Percentiles rank a stretch among this genome's conserved stretches.
These are phyloP conservation scores for Escovopsis sp. DNA, from an alignment of 2,329 filamentous ascomycete species.

Conservation along the genomic window DNA sequence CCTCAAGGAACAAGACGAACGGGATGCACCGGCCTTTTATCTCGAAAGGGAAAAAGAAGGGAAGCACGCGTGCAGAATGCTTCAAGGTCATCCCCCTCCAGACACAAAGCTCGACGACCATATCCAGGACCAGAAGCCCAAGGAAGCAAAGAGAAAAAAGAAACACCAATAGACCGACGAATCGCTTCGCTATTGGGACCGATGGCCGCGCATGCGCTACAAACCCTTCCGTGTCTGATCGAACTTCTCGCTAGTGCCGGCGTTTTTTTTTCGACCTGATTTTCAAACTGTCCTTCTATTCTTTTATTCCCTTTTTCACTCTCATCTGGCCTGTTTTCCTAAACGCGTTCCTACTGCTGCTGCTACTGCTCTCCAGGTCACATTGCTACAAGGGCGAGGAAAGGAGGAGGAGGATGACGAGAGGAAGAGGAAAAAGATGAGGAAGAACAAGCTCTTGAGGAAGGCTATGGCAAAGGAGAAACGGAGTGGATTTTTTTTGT, in stretches of 20 bases:
- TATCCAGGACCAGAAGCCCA: too few relatives aligned
- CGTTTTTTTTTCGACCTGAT: too few relatives aligned
- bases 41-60: not conserved
- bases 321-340: conserved; percentile 1
- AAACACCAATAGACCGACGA: too few relatives aligned
- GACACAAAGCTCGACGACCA: too few relatives aligned
- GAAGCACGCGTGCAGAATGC: too few relatives aligned
- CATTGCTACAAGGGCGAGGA: conserved; percentile 5
- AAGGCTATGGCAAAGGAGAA: not conserved
- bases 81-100: too few relatives aligned
- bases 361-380: conserved; percentile 2
- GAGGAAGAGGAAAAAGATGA: too few relatives aligned
- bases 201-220: too few relatives aligned
- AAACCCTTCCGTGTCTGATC: not conserved
- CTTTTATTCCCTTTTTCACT: conserved; percentile 6
- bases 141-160: too few relatives aligned
- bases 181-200: too few relatives aligned
- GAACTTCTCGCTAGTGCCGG: conserved; percentile 7
- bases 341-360: not conserved
- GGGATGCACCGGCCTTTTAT: too few relatives aligned
- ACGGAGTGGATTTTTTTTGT: conserved; percentile 5
- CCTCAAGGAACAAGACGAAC: not conserved
- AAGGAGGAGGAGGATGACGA: conserved; percentile 3
- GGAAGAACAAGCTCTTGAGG: too few relatives aligned
- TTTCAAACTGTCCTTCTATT: conserved; percentile 7